phyloP scores from a whole-genome alignment of 2,329 filamentous ascomycete genomes.

The Aplosporella prunicola region DNA sequence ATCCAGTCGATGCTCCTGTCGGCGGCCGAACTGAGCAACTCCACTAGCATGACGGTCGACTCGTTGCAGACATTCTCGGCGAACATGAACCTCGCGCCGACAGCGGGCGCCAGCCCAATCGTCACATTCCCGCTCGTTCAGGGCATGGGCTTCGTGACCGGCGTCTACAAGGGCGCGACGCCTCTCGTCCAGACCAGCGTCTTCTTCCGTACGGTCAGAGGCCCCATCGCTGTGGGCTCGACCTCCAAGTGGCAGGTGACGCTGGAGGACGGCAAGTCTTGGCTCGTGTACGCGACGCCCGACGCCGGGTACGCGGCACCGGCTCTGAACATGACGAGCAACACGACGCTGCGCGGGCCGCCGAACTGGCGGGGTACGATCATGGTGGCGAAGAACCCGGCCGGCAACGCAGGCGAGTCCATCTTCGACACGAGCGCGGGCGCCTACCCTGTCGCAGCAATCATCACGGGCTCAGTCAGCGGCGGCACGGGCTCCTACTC shows the following conservation, averaged over 20 bases:
- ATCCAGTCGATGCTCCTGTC: conserved; percentile 77
- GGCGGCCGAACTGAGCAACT: conserved; percentile 59
- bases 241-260: conserved; percentile 67
- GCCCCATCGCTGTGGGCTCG: conserved; percentile 29
- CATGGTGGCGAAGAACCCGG: conserved; percentile 73
- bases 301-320: conserved; percentile 48
- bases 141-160: conserved; percentile 82
- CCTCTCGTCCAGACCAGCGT: conserved; percentile 68
- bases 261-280: conserved; percentile 59
- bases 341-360: conserved; percentile 52
- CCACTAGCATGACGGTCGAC: conserved; percentile 48
- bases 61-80: conserved; percentile 47
- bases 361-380: conserved; percentile 44
- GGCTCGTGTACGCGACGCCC: conserved; percentile 71
- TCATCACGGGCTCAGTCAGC: conserved; percentile 38
- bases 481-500: conserved; percentile 56
- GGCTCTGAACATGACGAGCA: conserved; percentile 59
- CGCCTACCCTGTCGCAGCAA: conserved; percentile 57
- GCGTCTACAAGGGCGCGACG: conserved; percentile 58
- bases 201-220: conserved; percentile 57
- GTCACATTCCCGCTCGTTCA: conserved; percentile 78
- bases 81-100: conserved; percentile 58
- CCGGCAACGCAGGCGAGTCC: conserved; percentile 46
- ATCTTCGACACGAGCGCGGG: conserved; percentile 68
- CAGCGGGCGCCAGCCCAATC: conserved; percentile 43